Percentiles rank a stretch among this genome's conserved stretches.
These are phyloP conservation scores for Talaromyces sp. DNA, from an alignment of 2,329 filamentous ascomycete species.

Conservation along the genomic window DNA sequence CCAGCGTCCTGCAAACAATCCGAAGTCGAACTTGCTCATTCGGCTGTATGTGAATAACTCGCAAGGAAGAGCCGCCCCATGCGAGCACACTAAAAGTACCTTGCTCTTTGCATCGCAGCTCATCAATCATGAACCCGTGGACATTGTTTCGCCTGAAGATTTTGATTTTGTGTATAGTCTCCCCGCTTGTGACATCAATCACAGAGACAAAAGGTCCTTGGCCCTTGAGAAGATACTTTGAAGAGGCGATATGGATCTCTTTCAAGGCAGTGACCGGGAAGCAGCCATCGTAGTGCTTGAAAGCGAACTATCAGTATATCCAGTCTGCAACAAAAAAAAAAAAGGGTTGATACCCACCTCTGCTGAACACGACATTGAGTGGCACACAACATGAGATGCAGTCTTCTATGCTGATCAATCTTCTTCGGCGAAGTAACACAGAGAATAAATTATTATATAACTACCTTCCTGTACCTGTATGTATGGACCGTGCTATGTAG, in stretches of 20 bases:
- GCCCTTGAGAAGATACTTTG: conserved; percentile 35
- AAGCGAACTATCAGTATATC: background rate
- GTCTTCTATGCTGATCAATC: no score
- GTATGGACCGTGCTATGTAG: background rate
- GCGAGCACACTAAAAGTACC: conserved; percentile 45
- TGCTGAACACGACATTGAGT: conserved; percentile 15
- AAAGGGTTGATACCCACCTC: conserved; percentile 7
- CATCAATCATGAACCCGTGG: conserved; percentile 35
- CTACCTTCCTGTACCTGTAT: no score
- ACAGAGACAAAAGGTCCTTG: conserved; percentile 37
- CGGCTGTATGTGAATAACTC: conserved; percentile 34
- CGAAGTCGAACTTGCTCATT: conserved; percentile 23
- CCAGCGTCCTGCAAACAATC: conserved; percentile 34
- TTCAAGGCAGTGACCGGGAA: conserved; percentile 43
- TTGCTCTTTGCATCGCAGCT: conserved; percentile 20
- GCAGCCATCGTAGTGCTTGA: conserved; percentile 40
- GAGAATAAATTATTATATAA: no score
- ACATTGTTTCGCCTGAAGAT: conserved; percentile 38
- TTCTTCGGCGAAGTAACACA: no score
- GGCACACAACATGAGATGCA: background rate
- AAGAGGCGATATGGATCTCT: conserved; percentile 27
- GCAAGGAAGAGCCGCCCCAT: conserved; percentile 66
- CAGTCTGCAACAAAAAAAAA: conserved; percentile 18
- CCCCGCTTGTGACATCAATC: conserved; percentile 32
- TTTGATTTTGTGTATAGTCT: conserved; percentile 28